phyloP scores from a whole-genome alignment of 805 yeast species.

The Ogataea dorogensis region DNA sequence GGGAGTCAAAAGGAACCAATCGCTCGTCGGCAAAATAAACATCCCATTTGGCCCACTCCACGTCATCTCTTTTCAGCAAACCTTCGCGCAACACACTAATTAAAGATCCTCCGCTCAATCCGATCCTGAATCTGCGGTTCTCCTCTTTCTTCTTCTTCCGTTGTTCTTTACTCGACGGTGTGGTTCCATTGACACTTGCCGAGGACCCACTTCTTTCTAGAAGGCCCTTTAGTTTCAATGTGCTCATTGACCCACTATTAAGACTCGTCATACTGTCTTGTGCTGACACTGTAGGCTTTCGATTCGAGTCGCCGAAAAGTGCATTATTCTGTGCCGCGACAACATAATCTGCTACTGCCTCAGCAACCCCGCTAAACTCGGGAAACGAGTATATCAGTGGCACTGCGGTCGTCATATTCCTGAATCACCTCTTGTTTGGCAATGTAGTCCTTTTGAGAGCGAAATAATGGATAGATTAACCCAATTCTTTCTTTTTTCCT shows the following conservation, averaged over 20 bases:
- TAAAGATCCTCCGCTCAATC: conserved; percentile 90
- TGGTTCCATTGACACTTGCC: conserved; percentile 13
- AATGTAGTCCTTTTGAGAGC: not conserved
- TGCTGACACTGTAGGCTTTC: conserved; percentile 10
- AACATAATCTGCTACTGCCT: conserved; percentile 94
- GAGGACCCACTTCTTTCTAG: conserved; percentile 15
- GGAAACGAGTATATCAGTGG: conserved; percentile 93
- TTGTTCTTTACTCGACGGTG: conserved; percentile 28
- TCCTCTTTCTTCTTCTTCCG: conserved; percentile 51
- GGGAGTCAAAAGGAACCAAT: conserved; percentile 80
- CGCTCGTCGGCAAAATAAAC: conserved; percentile 96
- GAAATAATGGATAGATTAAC: not conserved
- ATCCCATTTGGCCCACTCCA: conserved; percentile 94
- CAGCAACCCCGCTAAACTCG: conserved; percentile 86
- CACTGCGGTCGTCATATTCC: conserved; percentile 81
- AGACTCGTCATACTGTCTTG: no score
- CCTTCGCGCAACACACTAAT: conserved; percentile 87
- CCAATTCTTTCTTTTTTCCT: conserved; percentile 1
- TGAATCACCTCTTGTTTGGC: not conserved
- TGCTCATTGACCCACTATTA: not conserved
- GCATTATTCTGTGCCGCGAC: conserved; percentile 82
- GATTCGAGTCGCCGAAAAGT: conserved; percentile 37
- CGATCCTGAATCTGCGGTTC: conserved; percentile 80
- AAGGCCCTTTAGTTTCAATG: conserved; percentile 5
- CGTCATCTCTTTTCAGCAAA: conserved; percentile 60